phyloP scores from a whole-genome alignment of 257 asterid genomes.

The Mentha longifolia region DNA sequence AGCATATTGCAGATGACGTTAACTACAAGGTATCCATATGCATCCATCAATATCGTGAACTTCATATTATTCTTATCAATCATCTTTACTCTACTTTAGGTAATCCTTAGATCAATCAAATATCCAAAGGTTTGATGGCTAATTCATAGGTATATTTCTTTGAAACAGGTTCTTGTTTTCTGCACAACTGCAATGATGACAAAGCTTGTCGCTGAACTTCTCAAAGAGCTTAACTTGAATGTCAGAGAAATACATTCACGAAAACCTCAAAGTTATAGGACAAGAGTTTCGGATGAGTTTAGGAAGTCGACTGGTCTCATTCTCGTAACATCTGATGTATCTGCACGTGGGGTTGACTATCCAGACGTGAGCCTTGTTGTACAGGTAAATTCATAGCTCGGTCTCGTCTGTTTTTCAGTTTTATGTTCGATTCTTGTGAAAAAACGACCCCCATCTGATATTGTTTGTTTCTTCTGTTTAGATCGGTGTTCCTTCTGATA shows the following conservation, averaged over 20 bases:
- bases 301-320: constrained; percentile 94
- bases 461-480: constrained; percentile 27
- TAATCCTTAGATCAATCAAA: not conserved
- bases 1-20: constrained; percentile 86
- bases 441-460: not conserved
- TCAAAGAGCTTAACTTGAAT: constrained; percentile 77
- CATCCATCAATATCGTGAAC: not conserved
- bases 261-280: constrained; percentile 88
- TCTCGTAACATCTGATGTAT: constrained; percentile 94
- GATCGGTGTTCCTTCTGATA: constrained; percentile 93
- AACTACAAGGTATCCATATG: constrained; percentile 69
- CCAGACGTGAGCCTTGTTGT: constrained; percentile 92
- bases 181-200: constrained; percentile 99
- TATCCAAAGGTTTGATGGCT: not conserved
- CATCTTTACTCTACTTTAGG: not conserved
- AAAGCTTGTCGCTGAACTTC: constrained; percentile 86
- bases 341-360: constrained; percentile 99
- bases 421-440: not conserved
- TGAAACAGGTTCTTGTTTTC: constrained; percentile 82
- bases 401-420: not conserved
- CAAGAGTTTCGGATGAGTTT: constrained; percentile 88
- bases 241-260: constrained; percentile 96
- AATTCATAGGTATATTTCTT: not conserved
- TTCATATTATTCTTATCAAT: not conserved
- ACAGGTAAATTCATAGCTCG: constrained; percentile 56